Base-by-base conservation (phyloP, 2,329 filamentous ascomycete species). In the Penicillium sp. region DNA sequence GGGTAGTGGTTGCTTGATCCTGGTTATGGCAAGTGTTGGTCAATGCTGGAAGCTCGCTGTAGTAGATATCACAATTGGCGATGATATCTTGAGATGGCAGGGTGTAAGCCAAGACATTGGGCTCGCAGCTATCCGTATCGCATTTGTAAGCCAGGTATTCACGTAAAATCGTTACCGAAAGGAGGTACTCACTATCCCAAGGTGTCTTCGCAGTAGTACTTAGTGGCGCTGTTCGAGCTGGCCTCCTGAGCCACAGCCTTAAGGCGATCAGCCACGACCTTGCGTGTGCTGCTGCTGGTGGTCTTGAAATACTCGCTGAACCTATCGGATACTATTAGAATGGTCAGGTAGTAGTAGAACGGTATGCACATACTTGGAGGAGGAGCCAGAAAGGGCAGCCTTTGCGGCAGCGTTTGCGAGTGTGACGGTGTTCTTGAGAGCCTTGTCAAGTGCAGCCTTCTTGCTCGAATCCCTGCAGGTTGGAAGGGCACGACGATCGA, bases 51-150 rank as follows among this genome's bases (percentile, higher is more conserved):
- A 88, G 76, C 13, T 69, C 73, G 42, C 66, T 57, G 49, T 72
- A 79, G 75, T 85, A 88, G 72, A 83, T 69, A 15, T 78, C 75
- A 72, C 86, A 88, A 74, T 86, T 86, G 53, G 81, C 82, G 69
- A 87, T 82, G 66, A 79, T 74, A 68, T 80, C 81, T 29, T 63
- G 64, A 2, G 75, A 72, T 1, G 83, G 82, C 5, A 85, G 70
- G 0, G 85, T 86, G 68, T 86, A 88, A 1, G 86, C 86, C 18
- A 88, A 72, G 4, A 85, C 80, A 44, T 76, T 77, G 45, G 61
- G 58, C 6, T 66, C 59, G 61, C 86, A 88, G 58, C 49, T 52
- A 31, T 31, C 39, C 15, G 18, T 15, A 9, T 45, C 4, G 27
- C 16, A 37, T 13, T 12, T 39, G 49, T 52, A 16, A 52, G 49